Evolutionary conservation across 2,329 filamentous ascomycete species (phyloP), one percentile per base, ranked within the genome.

Genomic region (Akanthomyces lecanii): DNA sequence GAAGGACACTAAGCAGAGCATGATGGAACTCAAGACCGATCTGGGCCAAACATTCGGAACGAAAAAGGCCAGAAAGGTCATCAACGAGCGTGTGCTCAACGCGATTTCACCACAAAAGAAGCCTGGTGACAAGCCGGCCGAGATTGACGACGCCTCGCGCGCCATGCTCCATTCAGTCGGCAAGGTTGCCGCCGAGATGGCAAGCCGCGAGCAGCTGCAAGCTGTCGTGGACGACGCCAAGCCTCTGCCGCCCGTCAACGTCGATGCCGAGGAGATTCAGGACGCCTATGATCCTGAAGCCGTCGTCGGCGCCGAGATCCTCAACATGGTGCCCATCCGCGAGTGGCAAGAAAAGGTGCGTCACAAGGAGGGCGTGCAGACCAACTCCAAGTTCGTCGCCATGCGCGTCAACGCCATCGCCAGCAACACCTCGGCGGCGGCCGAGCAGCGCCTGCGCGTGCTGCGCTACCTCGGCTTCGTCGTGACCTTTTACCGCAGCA

Each of bases 21-120:
- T 82, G 70, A 77, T 82, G 69, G 84, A 88, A 33, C 83, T 84
- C 71, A 85, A 85, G 68, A 88, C 86, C 68, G 85, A 88, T 2
- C 85, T 96, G 14, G 90, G 89, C 47, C 83, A 90, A 69, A 86
- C 89, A 38, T 96, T 96, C 70, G 91, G 91, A 73, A 94, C 90
- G 30, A 92, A 91, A 79, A 94, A 93, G 76, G 89, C 91, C 25
- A 89, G 88, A 80, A 94, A 93, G 77, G 89, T 86, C 1, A 86
- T 95, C 68, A 81, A 82, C 33, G 84, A 87, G 62, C 81, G 84
- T 66, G 86, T 86, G 2, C 82, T 90, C 69, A 92, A 93, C 71
- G 89, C 89, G 21, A 91, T 94, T 68, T 77, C 76, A 48, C 75
- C 79, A 48, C 72, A 73, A 70, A 76, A 72, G 66, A 72, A 68